Evolutionary conservation across 163 green algal genomes (phyloP).

Genomic region (Scenedesmus sp.): DNA sequence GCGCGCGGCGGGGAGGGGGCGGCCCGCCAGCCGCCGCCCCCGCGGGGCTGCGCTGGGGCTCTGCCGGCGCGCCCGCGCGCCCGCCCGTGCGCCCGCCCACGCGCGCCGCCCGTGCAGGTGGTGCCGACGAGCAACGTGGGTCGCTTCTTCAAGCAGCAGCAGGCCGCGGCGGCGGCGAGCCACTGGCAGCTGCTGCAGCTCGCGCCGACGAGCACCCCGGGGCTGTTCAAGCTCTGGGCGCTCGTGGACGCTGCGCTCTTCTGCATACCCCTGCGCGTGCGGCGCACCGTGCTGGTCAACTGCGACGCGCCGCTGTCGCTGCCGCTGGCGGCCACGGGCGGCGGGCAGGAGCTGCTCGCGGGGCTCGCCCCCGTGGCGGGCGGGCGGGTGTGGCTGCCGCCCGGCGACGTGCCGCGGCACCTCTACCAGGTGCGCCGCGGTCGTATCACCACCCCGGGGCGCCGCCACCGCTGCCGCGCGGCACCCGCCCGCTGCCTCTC

Average conservation of each 20-base stretch:
- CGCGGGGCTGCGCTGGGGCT: too few relatives aligned
- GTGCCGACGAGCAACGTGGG: constrained; percentile 51
- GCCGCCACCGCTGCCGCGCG: neutral
- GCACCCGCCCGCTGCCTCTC: too few relatives aligned
- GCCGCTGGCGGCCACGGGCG: constrained; percentile 19
- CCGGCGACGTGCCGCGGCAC: constrained; percentile 52
- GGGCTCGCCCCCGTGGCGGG: constrained; percentile 29
- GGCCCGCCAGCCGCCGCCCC: too few relatives aligned
- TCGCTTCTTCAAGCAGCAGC: constrained; percentile 70
- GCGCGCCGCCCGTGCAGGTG: constrained; percentile 21
- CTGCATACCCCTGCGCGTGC: constrained; percentile 76
- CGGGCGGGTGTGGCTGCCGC: constrained; percentile 60
- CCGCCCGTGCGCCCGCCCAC: too few relatives aligned
- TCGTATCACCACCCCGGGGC: too few relatives aligned
- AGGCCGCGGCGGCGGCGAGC: constrained; percentile 45
- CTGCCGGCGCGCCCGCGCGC: too few relatives aligned
- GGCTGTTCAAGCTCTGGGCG: constrained; percentile 66
- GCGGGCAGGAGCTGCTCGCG: constrained; percentile 34
- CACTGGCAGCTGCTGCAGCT: constrained; percentile 93
- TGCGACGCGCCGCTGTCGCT: constrained; percentile 12
- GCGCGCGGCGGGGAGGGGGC: too few relatives aligned
- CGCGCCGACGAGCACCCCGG: constrained; percentile 61
- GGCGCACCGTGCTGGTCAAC: constrained; percentile 68
- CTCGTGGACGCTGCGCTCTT: constrained; percentile 49
- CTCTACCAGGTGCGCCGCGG: constrained; percentile 69